These are phyloP conservation scores for Cladobotryum protrusum DNA, from an alignment of 2,329 filamentous ascomycete genomes.

Conservation along the genomic window DNA sequence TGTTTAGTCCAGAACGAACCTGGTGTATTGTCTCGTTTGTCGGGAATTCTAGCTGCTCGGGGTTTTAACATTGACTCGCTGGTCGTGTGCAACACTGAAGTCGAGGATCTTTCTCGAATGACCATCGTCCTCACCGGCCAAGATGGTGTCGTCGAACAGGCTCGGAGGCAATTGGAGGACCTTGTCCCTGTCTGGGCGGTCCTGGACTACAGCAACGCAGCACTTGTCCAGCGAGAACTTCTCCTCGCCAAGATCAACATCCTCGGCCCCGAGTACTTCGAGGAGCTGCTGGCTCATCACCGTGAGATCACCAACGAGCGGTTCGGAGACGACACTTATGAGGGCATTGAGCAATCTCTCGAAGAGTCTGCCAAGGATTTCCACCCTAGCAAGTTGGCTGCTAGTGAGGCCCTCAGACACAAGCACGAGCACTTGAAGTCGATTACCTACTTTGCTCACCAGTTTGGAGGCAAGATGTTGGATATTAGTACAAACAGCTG, in stretches of 20 bases:
- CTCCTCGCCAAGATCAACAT: slow-evolving; percentile 96
- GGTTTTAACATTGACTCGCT: slow-evolving; percentile 99
- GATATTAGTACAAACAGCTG: slow-evolving; percentile 98
- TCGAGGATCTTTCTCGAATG: slow-evolving; percentile 95
- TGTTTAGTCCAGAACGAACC: slow-evolving; percentile 99
- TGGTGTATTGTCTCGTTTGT: slow-evolving; percentile 91
- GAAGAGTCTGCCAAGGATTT: slow-evolving; percentile 59
- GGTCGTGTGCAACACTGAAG: slow-evolving; percentile 96
- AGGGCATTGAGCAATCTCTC: slow-evolving; percentile 34
- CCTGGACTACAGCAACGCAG: slow-evolving; percentile 86
- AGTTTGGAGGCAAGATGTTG: slow-evolving; percentile 94
- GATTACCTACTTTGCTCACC: slow-evolving; percentile 93
- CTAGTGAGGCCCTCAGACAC: slow-evolving; percentile 84
- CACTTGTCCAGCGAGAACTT: slow-evolving; percentile 91
- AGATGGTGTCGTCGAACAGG: slow-evolving; percentile 96
- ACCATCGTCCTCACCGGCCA: slow-evolving; percentile 95
- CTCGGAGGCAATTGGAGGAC: slow-evolving; percentile 89
- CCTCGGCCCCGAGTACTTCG: slow-evolving; percentile 94
- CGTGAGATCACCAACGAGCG: slow-evolving; percentile 66
- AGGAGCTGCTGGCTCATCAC: slow-evolving; percentile 92
- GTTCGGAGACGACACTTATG: slow-evolving; percentile 39
- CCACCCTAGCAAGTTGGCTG: slow-evolving; percentile 80
- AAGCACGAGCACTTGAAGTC: slow-evolving; percentile 97
- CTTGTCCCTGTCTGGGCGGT: slow-evolving; percentile 98
- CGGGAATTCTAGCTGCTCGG: slow-evolving; percentile 88